Conservation (phyloP, 2,329 filamentous ascomycete genomes). For the Pseudocercospora macadamiae region DNA sequence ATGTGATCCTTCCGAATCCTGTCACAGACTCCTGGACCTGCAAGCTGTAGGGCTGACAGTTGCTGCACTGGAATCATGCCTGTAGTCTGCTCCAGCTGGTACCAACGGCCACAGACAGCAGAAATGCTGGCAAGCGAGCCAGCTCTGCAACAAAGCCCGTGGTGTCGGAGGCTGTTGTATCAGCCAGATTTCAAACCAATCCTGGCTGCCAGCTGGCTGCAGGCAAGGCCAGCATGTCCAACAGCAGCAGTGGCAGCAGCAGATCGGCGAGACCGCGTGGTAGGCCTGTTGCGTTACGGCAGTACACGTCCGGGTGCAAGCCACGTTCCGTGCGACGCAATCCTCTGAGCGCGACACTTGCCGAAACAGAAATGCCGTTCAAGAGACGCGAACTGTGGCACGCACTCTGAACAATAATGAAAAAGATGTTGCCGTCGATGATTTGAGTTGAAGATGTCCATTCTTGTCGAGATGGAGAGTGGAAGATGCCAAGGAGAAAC, state of each 20-base stretch:
- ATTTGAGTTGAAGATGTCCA: too few relatives aligned
- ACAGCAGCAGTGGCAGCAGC: background rate
- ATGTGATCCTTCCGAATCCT: slow-evolving; percentile 5
- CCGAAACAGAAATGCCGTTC: background rate
- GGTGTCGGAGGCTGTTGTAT: slow-evolving; percentile 2
- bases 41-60: background rate
- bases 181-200: background rate
- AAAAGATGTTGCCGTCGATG: too few relatives aligned
- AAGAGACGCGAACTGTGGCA: background rate
- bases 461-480: background rate
- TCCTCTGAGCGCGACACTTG: background rate
- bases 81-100: background rate
- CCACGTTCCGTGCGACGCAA: background rate
- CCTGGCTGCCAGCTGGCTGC: background rate
- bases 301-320: background rate
- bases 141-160: too few relatives aligned
- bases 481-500: background rate
- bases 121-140: too few relatives aligned
- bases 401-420: too few relatives aligned
- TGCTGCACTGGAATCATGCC: background rate
- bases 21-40: background rate
- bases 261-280: slow-evolving; percentile 5
- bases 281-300: slow-evolving; percentile 2
- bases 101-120: too few relatives aligned
- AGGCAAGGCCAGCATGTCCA: background rate